These are phyloP conservation scores for Apiosordaria backusii DNA, from an alignment of 495 filamentous ascomycete species.

Conservation along the genomic window DNA sequence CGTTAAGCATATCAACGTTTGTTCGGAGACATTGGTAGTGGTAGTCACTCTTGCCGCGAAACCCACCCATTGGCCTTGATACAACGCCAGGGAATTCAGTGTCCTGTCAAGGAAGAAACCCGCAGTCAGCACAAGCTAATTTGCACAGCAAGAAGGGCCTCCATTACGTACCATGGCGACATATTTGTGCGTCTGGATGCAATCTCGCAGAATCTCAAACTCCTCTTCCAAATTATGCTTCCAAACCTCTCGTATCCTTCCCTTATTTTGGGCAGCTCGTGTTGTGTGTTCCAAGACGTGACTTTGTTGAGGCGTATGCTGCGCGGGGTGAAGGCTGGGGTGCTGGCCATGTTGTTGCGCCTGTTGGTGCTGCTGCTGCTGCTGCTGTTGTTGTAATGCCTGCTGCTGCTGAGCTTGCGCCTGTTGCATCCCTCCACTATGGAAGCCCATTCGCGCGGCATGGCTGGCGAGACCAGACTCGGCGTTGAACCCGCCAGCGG, in stretches of 20 bases:
- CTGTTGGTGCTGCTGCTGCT: conserved; percentile 56
- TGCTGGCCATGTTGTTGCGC: conserved; percentile 35
- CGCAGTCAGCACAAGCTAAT: conserved; percentile 16
- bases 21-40: conserved; percentile 97
- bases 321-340: conserved; percentile 25
- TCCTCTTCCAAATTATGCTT: conserved; percentile 85
- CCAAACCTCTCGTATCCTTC: conserved; percentile 93
- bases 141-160: neutral
- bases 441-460: conserved; percentile 81
- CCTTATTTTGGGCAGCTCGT: conserved; percentile 50
- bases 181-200: conserved; percentile 88
- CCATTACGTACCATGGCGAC: conserved; percentile 78
- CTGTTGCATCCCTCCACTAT: conserved; percentile 71
- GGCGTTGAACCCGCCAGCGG: conserved; percentile 51
- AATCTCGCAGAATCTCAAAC: conserved; percentile 70
- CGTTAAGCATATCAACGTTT: conserved; percentile 94
- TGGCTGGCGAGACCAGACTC: conserved; percentile 86
- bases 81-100: conserved; percentile 97
- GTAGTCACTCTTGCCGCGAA: conserved; percentile 91
- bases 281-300: conserved; percentile 45
- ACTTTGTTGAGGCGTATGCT: conserved; percentile 50
- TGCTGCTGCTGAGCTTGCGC: conserved; percentile 57
- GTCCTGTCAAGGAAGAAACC: conserved; percentile 57
- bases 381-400: conserved; percentile 29
- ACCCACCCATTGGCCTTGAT: conserved; percentile 88